Evolutionary conservation across 2,329 filamentous ascomycete genomes (phyloP), one percentile per base, ranked within the genome.

Genomic region (Talaromyces verruculosus): DNA sequence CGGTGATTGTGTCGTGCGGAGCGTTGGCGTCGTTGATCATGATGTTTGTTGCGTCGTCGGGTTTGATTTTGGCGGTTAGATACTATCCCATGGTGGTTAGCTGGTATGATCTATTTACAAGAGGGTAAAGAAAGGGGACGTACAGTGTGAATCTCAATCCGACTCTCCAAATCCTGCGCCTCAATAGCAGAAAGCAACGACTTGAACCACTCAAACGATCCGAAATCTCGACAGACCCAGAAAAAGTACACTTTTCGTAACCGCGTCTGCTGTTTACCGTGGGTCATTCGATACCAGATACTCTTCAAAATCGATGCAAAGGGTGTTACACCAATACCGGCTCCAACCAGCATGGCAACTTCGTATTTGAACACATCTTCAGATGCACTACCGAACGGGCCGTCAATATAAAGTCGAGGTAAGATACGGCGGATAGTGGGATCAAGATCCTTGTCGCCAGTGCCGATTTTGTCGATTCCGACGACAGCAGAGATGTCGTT

Each of bases 271-370:
- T 89, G 67, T 53, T 91, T 89, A 2, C 90, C 90, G 79, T 92
- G 93, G 84, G 93, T 94, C 89, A 94, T 93, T 60, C 91, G 88
- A 82, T 95, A 96, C 92, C 92, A 96, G 79, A 96, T 94, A 63
- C 90, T 93, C 83, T 96, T 96, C 74, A 85, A 75, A 59, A 85
- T 84, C 35, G 80, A 82, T 15, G 83, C 83, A 71, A 84, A 84
- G 5, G 82, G 81, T 11, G 82, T 84, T 3, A 84, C 82, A 70
- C 82, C 82, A 65, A 84, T 84, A 73, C 83, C 83, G 1, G 81
- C 81, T 68, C 82, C 83, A 30, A 83, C 80, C 5, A 84, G 75
- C 6, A 84, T 75, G 1, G 82, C 82, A 47, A 84, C 78, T 70
- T 85, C 83, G 68, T 83, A 84, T 68, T 84, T 77, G 69, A 95